Percentiles rank a stretch among this genome's conserved stretches.
Evolutionary conservation across 2,329 filamentous ascomycete species (phyloP).

Genomic region (Plectosphaerella sp.): DNA sequence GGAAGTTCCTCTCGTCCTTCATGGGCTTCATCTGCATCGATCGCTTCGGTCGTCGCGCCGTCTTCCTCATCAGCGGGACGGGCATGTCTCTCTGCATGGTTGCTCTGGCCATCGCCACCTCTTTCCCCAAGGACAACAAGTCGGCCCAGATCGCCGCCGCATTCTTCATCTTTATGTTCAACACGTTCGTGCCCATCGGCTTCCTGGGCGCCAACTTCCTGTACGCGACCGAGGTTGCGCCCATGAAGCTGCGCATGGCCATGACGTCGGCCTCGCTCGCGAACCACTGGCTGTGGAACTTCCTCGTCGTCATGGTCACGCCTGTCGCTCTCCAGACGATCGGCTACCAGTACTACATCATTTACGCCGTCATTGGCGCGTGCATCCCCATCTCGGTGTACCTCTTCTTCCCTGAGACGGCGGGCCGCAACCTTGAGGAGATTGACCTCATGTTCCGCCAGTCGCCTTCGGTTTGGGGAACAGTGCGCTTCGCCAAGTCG

Average conservation of each 20-base stretch:
- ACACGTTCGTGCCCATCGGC: constrained; percentile 56
- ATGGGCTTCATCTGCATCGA: constrained; percentile 46
- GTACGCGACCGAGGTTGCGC: constrained; percentile 55
- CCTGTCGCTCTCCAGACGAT: constrained; percentile 45
- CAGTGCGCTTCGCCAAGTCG: constrained; percentile 30
- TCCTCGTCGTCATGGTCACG: constrained; percentile 38
- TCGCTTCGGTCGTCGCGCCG: constrained; percentile 41
- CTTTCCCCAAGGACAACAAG: constrained; percentile 37
- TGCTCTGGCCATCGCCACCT: constrained; percentile 46
- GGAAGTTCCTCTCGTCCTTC: constrained; percentile 50
- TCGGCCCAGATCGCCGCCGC: constrained; percentile 45
- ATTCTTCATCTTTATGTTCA: constrained; percentile 55
- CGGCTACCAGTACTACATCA: constrained; percentile 46
- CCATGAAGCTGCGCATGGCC: constrained; percentile 43
- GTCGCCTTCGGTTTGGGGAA: constrained; percentile 28
- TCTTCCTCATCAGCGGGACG: constrained; percentile 46
- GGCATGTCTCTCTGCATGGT: constrained; percentile 54
- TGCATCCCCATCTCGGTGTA: constrained; percentile 39
- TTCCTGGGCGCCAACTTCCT: constrained; percentile 57
- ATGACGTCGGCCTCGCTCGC: constrained; percentile 54
- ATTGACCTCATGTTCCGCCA: constrained; percentile 38
- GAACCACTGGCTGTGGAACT: constrained; percentile 48
- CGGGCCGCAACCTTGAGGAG: constrained; percentile 43
- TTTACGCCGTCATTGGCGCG: constrained; percentile 40
- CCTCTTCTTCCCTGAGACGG: constrained; percentile 44